Evolutionary conservation across 768 basidiomycete genomes (phyloP), one percentile per base, ranked within the genome.

Genomic region (Boletellus sp.): DNA sequence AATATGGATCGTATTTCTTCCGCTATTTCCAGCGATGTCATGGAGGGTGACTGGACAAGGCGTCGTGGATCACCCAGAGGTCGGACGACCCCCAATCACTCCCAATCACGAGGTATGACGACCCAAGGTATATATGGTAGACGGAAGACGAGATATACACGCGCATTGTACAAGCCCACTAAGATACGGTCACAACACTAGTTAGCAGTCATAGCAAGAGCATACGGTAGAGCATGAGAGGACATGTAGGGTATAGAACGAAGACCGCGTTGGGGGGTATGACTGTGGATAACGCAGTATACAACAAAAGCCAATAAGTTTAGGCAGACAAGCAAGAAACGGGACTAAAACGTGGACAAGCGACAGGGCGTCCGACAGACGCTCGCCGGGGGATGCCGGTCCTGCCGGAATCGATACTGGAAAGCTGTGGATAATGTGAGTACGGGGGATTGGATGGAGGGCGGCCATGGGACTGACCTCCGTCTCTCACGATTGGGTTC

Each of bases 11-110:
- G 79, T 53, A 91, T 90, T 63, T 88, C 84, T 65, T 88, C 83
- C 17, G 88, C 87, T 56, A 91, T 85, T 58, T 89, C 85, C 52
- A 81, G 77, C 37, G 82, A 79, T 41, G 84, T 81, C 85, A 87
- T 87, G 34, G 31, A n/a, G 19, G 6, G 1, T 5, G 4, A 34
- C 15, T 12, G 19, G 35, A 22, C 13, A 3, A 31, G 7, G 17
- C 31, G 31, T 20, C 42, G 17, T 17, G 19, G 38, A 36, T 16
- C 16, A 16, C 11, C 24, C 24, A 8, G 24, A 26, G 4, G 45
- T 28, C 23, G 31, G n/a, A 44, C 0, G 19, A 32, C 26, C 53
- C 34, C 39, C 42, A 16, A 33, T 23, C 26, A 31, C 20, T 37
- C 17, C n/a, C 47, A 40, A 37, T 7, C 16, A 32, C 16, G 19